A percentile compares a stretch with the other conserved stretches of the same genome.
Evolutionary conservation across 2,329 filamentous ascomycete species (phyloP).

Genomic region (Paecilomyces fulvus): DNA sequence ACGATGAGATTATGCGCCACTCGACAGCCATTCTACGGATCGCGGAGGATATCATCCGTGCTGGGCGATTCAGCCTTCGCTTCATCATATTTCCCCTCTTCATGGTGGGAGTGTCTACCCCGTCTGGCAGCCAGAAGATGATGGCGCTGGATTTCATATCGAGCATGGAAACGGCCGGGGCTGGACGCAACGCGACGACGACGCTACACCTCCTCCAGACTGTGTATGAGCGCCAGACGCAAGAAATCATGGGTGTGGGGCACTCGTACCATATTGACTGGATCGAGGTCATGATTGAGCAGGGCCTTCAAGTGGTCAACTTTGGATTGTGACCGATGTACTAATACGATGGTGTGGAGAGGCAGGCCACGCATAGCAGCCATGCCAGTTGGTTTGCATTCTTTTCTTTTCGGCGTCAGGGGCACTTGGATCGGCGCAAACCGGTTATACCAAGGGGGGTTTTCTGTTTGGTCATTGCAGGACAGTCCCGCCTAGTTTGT

Average conservation of each 20-base stretch:
- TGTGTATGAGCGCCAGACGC: slow-evolving; percentile 42
- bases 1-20: slow-evolving; percentile 38
- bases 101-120: slow-evolving; percentile 42
- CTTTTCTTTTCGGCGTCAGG: neutral
- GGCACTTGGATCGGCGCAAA: neutral
- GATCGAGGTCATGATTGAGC: slow-evolving; percentile 39
- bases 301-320: slow-evolving; percentile 42
- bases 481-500: neutral
- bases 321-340: slow-evolving; percentile 39
- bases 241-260: slow-evolving; percentile 30
- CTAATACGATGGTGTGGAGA: slow-evolving; percentile 1
- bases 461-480: neutral
- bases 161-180: slow-evolving; percentile 39
- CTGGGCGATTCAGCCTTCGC: slow-evolving; percentile 33
- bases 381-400: neutral
- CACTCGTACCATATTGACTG: slow-evolving; percentile 42
- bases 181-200: slow-evolving; percentile 41
- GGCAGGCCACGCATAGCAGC: slow-evolving; percentile 1
- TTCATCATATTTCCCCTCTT: slow-evolving; percentile 48
- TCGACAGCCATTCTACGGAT: slow-evolving; percentile 38
- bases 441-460: neutral
- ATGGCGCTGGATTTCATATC: slow-evolving; percentile 42
- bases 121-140: slow-evolving; percentile 34
- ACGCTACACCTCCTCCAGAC: slow-evolving; percentile 38
- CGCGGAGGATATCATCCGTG: slow-evolving; percentile 31